Percentiles rank a stretch among this genome's conserved stretches.
Evolutionary conservation across 495 filamentous ascomycete species (phyloP).

Genomic region (Penicillium simplicissimum): DNA sequence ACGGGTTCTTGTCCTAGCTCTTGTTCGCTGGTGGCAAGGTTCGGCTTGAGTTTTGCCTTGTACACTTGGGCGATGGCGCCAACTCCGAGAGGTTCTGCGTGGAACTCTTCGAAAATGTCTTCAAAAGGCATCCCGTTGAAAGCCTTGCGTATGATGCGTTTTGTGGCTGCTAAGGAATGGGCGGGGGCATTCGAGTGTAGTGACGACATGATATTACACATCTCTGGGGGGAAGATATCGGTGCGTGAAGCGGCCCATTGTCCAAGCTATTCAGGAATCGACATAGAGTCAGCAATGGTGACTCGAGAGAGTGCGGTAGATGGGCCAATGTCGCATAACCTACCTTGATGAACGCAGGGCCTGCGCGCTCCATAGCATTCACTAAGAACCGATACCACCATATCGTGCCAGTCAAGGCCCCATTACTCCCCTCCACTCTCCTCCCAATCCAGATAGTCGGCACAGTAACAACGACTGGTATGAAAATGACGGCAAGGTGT

Average conservation of each 20-base stretch:
- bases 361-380: constrained; percentile 85
- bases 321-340: not conserved
- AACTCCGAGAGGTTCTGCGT: constrained; percentile 86
- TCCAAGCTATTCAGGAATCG: constrained; percentile 63
- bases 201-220: constrained; percentile 92
- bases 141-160: constrained; percentile 72
- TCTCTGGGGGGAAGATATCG: constrained; percentile 93
- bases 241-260: constrained; percentile 98
- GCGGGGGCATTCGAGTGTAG: constrained; percentile 93
- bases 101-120: constrained; percentile 96
- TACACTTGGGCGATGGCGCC: constrained; percentile 99
- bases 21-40: constrained; percentile 62
- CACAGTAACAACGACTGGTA: constrained; percentile 79
- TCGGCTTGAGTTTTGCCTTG: constrained; percentile 85
- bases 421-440: constrained; percentile 57
- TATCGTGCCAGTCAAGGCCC: constrained; percentile 74
- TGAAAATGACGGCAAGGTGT: constrained; percentile 83
- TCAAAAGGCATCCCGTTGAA: constrained; percentile 79
- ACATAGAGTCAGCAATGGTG: constrained; percentile 8
- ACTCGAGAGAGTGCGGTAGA: not conserved
- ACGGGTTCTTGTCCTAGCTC: constrained; percentile 2
- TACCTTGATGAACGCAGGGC: constrained; percentile 98
- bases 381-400: constrained; percentile 97
- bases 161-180: constrained; percentile 80
- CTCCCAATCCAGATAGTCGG: constrained; percentile 79